Evolutionary conservation across 306 rosid genomes (phyloP).

Genomic region (Quercus cerris): DNA sequence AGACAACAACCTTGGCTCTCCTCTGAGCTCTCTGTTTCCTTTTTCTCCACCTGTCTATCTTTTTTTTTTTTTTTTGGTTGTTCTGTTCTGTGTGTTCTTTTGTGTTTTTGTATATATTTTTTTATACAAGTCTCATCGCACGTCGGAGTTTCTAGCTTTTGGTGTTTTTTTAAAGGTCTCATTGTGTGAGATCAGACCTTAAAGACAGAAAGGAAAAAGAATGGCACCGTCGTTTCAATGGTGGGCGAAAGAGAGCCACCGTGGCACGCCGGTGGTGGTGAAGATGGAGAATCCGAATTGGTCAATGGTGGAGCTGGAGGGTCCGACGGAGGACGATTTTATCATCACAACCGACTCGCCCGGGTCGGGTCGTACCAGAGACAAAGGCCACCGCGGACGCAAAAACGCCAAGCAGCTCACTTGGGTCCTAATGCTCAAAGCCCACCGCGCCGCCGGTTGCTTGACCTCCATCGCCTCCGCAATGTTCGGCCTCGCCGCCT

Average conservation of each 20-base stretch:
- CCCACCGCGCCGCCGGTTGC: conserved; percentile 84
- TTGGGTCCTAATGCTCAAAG: conserved; percentile 88
- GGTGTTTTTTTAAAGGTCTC: no score
- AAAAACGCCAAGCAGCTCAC: conserved; percentile 89
- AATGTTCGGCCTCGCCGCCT: conserved; percentile 53
- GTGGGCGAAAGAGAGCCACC: conserved; percentile 68
- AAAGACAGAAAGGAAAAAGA: neutral
- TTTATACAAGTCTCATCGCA: neutral
- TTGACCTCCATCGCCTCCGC: conserved; percentile 69
- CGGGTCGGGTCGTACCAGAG: conserved; percentile 28
- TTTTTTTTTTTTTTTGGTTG: neutral
- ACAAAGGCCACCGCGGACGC: conserved; percentile 47
- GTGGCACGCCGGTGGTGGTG: conserved; percentile 94
- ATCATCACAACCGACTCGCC: conserved; percentile 27
- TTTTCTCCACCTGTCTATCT: conserved; percentile 35
- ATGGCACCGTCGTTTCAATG: conserved; percentile 75
- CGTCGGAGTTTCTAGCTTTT: no score
- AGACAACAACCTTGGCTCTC: conserved; percentile 27
- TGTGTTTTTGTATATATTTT: no score
- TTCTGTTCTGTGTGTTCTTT: conserved; percentile 1
- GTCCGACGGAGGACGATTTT: conserved; percentile 73
- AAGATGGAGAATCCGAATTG: conserved; percentile 97
- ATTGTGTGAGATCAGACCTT: conserved; percentile 28
- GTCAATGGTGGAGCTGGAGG: conserved; percentile 93
- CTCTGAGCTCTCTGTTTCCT: conserved; percentile 8